Base-by-base conservation (phyloP, 2,329 filamentous ascomycete species). In the Aureobasidium sp. region DNA sequence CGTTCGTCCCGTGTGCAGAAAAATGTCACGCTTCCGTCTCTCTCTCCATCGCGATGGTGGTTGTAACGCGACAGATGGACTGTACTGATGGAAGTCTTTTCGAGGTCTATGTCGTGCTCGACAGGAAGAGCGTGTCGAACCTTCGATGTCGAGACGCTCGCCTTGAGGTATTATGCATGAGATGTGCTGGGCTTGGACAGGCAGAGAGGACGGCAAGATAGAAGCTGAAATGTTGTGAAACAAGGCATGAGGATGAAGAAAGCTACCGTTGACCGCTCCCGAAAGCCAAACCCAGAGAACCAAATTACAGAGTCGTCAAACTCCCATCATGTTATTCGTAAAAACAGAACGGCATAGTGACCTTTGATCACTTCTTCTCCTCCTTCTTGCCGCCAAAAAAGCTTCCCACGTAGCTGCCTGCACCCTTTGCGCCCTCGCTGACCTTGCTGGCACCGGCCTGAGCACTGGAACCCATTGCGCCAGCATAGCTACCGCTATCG, bases 401-500 rank as follows among this genome's bases (percentile, higher is more conserved):
- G 59, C 73, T 64, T 27, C 70, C 68, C 15, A 74, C 66, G 51
- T 70, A 72, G 14, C 70, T 68, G 12, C 69, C 71, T 20, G 70
- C 72, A 49, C 71, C 68, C 66, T 72, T 68, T 20, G 67, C 71
- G 11, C 71, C 71, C 25, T 67, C 67, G 44, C 48, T 66, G 7
- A 72, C 64, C 22, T 64, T 65, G 31, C 67, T 67, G 12, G 70
- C 71, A 11, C 65, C 70, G n/a, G 66, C 63, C 63, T 71, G 68
- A 12, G 68, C 72, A 48, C 67, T 67, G 34, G 68, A 64, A 2
- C 71, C 72, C 42, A 58, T 27, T 68, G 74, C 60, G 65, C 77
- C 70, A 67, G 73, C 65, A 70, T 85, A 81, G 41, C 72, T 73
- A 22, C 85, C 85, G 20, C 79, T 72, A 1, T 87, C 83, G 63